These are phyloP conservation scores for Stephanodiscus triporus DNA, from an alignment of 108 stramenopile species.

Conservation along the genomic window DNA sequence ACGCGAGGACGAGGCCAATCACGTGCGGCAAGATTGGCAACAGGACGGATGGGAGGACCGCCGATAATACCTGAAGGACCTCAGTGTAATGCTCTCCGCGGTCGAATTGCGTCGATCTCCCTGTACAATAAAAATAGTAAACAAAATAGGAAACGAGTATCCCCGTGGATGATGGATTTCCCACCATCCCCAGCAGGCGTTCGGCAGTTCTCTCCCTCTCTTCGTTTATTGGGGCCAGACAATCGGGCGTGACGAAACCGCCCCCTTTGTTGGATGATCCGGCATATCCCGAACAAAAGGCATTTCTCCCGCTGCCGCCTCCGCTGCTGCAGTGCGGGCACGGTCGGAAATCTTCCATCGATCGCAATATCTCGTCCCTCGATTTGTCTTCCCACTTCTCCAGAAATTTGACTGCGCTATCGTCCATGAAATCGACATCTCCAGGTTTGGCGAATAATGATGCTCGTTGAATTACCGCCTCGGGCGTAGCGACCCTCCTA, in stretches of 20 bases:
- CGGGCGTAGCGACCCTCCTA: not conserved
- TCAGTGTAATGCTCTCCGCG: slow-evolving; percentile 4
- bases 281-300: not conserved
- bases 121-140: slow-evolving; percentile 20
- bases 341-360: slow-evolving; percentile 59
- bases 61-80: slow-evolving; percentile 27
- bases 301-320: slow-evolving; percentile 1
- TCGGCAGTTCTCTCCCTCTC: slow-evolving; percentile 54
- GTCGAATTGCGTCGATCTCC: slow-evolving; percentile 16
- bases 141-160: slow-evolving; percentile 20
- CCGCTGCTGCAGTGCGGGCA: slow-evolving; percentile 57
- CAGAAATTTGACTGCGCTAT: slow-evolving; percentile 30
- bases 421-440: slow-evolving; percentile 21
- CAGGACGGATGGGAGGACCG: slow-evolving; percentile 28
- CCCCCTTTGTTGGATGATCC: slow-evolving; percentile 39
- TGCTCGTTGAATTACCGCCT: not conserved
- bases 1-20: slow-evolving; percentile 27
- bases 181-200: slow-evolving; percentile 19
- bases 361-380: slow-evolving; percentile 58
- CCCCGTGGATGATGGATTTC: slow-evolving; percentile 6
- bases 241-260: slow-evolving; percentile 70
- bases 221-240: slow-evolving; percentile 56
- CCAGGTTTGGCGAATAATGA: slow-evolving; percentile 17
- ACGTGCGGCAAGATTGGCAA: slow-evolving; percentile 40
- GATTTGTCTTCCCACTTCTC: slow-evolving; percentile 59